phyloP scores from a whole-genome alignment of 441 rosid genomes.

The Adansonia rubrostipa region DNA sequence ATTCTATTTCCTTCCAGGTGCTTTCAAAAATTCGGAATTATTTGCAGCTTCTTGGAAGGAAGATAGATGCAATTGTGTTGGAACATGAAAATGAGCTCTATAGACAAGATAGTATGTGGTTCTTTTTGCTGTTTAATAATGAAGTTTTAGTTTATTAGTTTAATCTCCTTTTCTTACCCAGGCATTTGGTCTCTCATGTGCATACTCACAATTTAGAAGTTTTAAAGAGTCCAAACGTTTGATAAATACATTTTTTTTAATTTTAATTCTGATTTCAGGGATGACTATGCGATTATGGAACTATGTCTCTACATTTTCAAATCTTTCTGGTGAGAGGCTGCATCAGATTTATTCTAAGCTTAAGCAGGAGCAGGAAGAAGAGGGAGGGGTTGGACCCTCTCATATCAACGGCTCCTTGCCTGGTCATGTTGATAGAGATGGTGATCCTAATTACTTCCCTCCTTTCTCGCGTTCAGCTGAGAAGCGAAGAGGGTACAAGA shows the following conservation, averaged over 20 bases:
- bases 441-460: conserved; percentile 48
- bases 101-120: conserved; percentile 84
- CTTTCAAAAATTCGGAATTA: conserved; percentile 91
- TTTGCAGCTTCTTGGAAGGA: conserved; percentile 85
- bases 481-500: conserved; percentile 63
- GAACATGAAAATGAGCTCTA: conserved; percentile 70
- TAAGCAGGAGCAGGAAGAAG: conserved; percentile 80
- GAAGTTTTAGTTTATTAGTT: conserved; percentile 8
- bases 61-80: conserved; percentile 78
- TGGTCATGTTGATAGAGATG: conserved; percentile 46
- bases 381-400: conserved; percentile 76
- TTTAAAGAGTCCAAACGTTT: neutral
- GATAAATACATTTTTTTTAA: conserved; percentile 8
- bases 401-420: conserved; percentile 57
- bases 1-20: conserved; percentile 54
- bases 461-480: conserved; percentile 46
- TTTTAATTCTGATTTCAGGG: conserved; percentile 53
- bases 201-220: neutral
- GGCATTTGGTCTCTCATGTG: conserved; percentile 7
- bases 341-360: conserved; percentile 91
- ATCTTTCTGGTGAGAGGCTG: conserved; percentile 87
- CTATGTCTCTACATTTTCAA: conserved; percentile 92
- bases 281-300: conserved; percentile 91
- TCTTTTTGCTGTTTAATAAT: conserved; percentile 15
- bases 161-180: neutral